Base-by-base conservation (phyloP, 305 asterid species). In the Salvia sclarea region DNA sequence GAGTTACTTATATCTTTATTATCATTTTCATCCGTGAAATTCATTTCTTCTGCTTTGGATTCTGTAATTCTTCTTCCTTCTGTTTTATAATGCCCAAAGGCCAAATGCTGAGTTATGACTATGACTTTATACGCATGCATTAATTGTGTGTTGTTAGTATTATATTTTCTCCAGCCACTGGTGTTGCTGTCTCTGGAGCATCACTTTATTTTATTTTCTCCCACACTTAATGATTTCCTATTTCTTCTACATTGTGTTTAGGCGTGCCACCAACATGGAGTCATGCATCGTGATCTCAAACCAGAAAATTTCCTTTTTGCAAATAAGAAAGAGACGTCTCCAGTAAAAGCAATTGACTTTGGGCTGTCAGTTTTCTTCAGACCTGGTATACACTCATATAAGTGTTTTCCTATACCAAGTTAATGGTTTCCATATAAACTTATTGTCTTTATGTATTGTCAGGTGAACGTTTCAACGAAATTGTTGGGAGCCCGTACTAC, bases 401-500 rank as follows among this genome's bases (percentile, higher is more conserved):
- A 40, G 20, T 52, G 22, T 57, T 13, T 58, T 57, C 6, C 48
- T 50, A 17, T 47, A 12, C 47, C 64, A 43, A 7, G 30, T 21
- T 11, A 30, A 66, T 67, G 22, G 38, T 40, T 18, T 35, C 28
- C 41, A 4, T 57, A 25, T 35, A 17, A 14, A 8, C 20, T 38
- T 40, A 3, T 9, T 31, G 9, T 66, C 21, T 13, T 65, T 21
- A 57, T 28, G 50, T 17, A 11, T 67, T 54, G 30, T 52, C 66
- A 86, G 92, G 89, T 25, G 86, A 86, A 53, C 72, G 64, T 71
- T 86, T 86, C 70, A 79, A 76, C 18, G 89, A 86, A 79, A 84
- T 86, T 70, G 89, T 86, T 11, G 92, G 92, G 63, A 86, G 92
- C 79, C 92, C 92, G 22, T 86, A 86, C 67, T 85, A 85, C 82